These are phyloP conservation scores for Melastoma candidum DNA, from an alignment of 441 rosid genomes.

Conservation along the genomic window DNA sequence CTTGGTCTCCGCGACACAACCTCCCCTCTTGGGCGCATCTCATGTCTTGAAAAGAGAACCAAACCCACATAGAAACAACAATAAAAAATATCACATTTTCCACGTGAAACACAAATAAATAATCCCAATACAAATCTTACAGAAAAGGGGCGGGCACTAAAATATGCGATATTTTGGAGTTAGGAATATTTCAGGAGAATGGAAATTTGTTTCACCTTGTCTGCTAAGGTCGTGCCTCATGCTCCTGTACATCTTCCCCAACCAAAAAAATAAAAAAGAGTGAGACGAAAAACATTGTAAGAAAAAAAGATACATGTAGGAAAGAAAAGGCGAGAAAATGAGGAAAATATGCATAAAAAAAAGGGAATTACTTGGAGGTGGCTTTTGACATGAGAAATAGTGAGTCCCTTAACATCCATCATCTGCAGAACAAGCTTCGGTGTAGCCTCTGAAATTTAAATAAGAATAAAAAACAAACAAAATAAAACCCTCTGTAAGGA, in stretches of 20 bases:
- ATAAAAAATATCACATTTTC: no score
- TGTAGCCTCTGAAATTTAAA: constrained; percentile 53
- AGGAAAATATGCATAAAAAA: no score
- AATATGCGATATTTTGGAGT: no score
- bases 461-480: neutral
- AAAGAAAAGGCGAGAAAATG: neutral
- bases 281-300: no score
- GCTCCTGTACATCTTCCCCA: constrained; percentile 65
- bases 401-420: constrained; percentile 96
- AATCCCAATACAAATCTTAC: no score
- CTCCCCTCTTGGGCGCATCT: constrained; percentile 24
- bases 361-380: constrained; percentile 68
- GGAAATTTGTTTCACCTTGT: constrained; percentile 26
- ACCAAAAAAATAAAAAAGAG: neutral
- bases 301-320: neutral
- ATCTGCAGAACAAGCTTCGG: constrained; percentile 92
- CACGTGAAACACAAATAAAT: no score
- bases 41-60: constrained; percentile 20
- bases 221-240: constrained; percentile 46
- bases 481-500: neutral
- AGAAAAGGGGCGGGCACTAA: no score
- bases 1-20: constrained; percentile 27
- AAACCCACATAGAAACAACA: neutral
- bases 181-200: no score
- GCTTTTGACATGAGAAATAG: constrained; percentile 97